Evolutionary conservation across 805 yeast species (phyloP).

Genomic region (Candida chauliodis): DNA sequence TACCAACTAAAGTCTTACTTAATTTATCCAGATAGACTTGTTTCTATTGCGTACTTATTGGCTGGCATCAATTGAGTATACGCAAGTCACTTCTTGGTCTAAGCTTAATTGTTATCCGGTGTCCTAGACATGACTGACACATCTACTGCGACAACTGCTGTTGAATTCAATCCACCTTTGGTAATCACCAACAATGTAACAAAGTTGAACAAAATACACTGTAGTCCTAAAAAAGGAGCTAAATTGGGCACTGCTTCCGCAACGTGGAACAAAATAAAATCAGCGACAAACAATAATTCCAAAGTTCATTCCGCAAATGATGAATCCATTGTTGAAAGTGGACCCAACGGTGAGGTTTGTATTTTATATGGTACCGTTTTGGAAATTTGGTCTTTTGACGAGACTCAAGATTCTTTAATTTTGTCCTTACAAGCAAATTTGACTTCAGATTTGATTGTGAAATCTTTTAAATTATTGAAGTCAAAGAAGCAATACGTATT

Average conservation of each 20-base stretch:
- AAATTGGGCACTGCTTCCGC: constrained; percentile 39
- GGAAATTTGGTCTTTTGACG: constrained; percentile 31
- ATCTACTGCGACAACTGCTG: background rate
- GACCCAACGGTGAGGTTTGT: constrained; percentile 31
- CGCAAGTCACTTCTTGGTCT: no score
- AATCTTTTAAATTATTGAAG: constrained; percentile 1
- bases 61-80: no score
- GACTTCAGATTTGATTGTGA: background rate
- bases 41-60: no score
- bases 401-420: constrained; percentile 24
- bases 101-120: no score
- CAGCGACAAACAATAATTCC: constrained; percentile 29
- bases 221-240: constrained; percentile 33
- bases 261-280: constrained; percentile 40
- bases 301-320: constrained; percentile 34
- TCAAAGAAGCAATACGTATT: background rate
- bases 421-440: constrained; percentile 15
- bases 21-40: no score
- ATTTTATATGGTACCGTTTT: constrained; percentile 19
- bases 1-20: no score
- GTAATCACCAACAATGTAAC: constrained; percentile 3
- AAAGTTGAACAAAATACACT: constrained; percentile 13
- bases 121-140: background rate
- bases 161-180: background rate
- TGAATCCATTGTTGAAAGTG: constrained; percentile 18